These are phyloP conservation scores for Podospora tetraspora DNA, from an alignment of 495 filamentous ascomycete species.

Conservation along the genomic window DNA sequence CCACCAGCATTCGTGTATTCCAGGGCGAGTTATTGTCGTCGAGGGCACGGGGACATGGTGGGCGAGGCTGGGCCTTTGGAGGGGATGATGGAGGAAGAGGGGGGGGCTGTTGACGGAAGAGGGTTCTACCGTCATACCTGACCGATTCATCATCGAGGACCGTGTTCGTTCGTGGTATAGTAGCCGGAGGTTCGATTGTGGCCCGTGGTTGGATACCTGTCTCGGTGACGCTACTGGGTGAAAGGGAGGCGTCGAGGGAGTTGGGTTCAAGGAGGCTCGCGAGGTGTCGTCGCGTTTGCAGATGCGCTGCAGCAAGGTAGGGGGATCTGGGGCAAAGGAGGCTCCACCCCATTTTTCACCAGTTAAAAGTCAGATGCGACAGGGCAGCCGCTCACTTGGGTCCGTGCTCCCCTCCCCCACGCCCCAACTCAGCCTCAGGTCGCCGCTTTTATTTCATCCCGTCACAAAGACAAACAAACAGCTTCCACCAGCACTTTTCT, in stretches of 20 bases:
- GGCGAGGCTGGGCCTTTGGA: not conserved
- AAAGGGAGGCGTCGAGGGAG: not conserved
- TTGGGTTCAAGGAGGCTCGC: not conserved
- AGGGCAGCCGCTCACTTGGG: not conserved
- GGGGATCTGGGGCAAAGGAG: slow-evolving; percentile 9
- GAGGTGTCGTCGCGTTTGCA: slow-evolving; percentile 13
- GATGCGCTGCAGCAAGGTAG: slow-evolving; percentile 13
- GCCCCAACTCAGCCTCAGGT: not conserved
- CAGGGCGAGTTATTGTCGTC: not conserved
- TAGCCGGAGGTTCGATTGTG: not conserved
- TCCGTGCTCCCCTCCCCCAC: slow-evolving; percentile 9
- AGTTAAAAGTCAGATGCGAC: slow-evolving; percentile 13
- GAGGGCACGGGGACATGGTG: slow-evolving; percentile 16
- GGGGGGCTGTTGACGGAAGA: slow-evolving; percentile 21
- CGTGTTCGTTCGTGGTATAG: not conserved
- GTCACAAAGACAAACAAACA: not conserved
- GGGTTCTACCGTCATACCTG: slow-evolving; percentile 43
- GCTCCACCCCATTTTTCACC: slow-evolving; percentile 3
- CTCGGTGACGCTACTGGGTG: not conserved
- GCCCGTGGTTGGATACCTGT: not conserved
- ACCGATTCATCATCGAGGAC: slow-evolving; percentile 48
- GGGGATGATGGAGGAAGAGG: slow-evolving; percentile 16
- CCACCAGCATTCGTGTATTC: not conserved
- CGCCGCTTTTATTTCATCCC: not conserved
- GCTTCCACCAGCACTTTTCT: not conserved